Evolutionary conservation across 306 rosid species (phyloP).

Genomic region (Ormosia emarginata): DNA sequence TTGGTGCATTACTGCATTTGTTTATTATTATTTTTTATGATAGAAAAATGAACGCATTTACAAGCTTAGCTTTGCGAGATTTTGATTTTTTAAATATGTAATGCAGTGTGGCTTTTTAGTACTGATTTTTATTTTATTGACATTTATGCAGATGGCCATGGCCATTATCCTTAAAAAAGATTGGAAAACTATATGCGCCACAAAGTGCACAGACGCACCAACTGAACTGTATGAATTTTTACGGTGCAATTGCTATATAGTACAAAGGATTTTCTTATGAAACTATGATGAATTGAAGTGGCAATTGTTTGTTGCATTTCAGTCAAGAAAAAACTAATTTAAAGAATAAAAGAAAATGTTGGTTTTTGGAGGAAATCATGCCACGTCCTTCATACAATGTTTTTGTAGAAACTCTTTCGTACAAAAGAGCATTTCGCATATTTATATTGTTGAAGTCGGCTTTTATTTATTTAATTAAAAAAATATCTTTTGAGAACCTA

Average conservation of each 20-base stretch:
- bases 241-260: neutral
- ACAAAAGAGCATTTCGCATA: too few species aligned
- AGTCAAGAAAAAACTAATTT: too few species aligned
- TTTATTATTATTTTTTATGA: neutral
- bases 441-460: neutral
- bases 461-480: neutral
- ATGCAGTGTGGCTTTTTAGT: neutral
- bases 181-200: slow-evolving; percentile 31
- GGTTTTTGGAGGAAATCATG: too few species aligned
- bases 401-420: too few species aligned
- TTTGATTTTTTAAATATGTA: neutral
- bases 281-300: too few species aligned
- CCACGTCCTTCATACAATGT: too few species aligned
- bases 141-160: slow-evolving; percentile 29
- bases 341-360: too few species aligned
- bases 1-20: neutral
- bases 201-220: slow-evolving; percentile 19
- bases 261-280: too few species aligned
- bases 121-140: neutral
- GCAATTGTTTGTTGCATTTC: too few species aligned
- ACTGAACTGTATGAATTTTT: slow-evolving; percentile 28
- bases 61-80: neutral
- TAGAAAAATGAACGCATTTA: neutral
- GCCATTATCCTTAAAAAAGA: slow-evolving; percentile 35
- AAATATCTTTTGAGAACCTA: neutral